phyloP scores from a whole-genome alignment of 2,329 filamentous ascomycete species.

The Thielaviopsis populi region DNA sequence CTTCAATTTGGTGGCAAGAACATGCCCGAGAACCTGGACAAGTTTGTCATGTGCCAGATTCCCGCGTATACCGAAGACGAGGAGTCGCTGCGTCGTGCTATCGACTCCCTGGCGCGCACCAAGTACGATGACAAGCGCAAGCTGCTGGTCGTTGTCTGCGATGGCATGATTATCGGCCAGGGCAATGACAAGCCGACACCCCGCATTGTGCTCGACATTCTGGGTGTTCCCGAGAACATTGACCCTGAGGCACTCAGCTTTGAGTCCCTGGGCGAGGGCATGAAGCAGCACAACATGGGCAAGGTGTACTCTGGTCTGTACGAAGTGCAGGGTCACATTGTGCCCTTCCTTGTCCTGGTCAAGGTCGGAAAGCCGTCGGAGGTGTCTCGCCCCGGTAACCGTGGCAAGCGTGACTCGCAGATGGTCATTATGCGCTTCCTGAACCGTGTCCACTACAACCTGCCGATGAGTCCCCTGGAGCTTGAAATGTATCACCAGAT shows the following conservation, averaged over 20 bases:
- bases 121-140: conserved; percentile 97
- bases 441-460: conserved; percentile 95
- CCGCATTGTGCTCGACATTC: conserved; percentile 88
- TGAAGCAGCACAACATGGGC: conserved; percentile 98
- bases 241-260: conserved; percentile 95
- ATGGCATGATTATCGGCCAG: conserved; percentile 99
- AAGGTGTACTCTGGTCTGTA: conserved; percentile 97
- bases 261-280: conserved; percentile 85
- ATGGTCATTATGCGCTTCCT: conserved; percentile 98
- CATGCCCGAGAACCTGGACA: conserved; percentile 88
- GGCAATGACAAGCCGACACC: conserved; percentile 94
- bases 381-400: conserved; percentile 85
- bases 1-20: conserved; percentile 88
- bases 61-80: conserved; percentile 98
- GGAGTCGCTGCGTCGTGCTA: conserved; percentile 88
- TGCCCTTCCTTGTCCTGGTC: conserved; percentile 91
- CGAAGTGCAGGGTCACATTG: conserved; percentile 94
- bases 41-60: conserved; percentile 96
- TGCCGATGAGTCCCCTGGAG: conserved; percentile 89
- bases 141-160: conserved; percentile 78
- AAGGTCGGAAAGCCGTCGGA: conserved; percentile 98
- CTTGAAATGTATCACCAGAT: conserved; percentile 98
- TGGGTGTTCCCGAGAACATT: conserved; percentile 83
- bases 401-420: conserved; percentile 98
- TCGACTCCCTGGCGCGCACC: conserved; percentile 91